A percentile compares a stretch with the other conserved stretches of the same genome.
Evolutionary conservation across 495 filamentous ascomycete genomes (phyloP).

Genomic region (Pseudotulostoma volvatum): DNA sequence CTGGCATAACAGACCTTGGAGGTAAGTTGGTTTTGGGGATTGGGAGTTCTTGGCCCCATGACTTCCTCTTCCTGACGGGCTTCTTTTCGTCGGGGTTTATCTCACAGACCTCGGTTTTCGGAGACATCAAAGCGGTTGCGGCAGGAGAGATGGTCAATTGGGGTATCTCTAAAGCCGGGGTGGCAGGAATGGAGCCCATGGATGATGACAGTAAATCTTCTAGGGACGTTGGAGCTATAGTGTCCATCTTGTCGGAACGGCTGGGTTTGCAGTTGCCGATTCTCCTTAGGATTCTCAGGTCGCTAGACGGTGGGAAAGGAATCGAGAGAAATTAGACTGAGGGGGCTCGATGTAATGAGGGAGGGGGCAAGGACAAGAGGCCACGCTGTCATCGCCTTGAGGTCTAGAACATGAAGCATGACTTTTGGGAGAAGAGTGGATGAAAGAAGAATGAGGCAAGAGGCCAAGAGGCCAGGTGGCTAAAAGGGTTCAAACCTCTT

Average conservation of each 20-base stretch:
- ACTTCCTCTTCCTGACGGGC: constrained; percentile 89
- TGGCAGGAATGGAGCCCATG: constrained; percentile 18
- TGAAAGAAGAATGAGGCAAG: constrained; percentile 1
- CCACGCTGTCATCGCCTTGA: constrained; percentile 3
- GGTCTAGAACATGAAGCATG: neutral
- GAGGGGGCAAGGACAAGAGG: neutral
- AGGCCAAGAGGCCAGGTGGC: constrained; percentile 23
- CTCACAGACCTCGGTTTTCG: constrained; percentile 8
- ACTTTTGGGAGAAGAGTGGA: constrained; percentile 1
- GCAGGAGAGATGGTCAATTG: constrained; percentile 35
- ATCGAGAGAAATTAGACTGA: constrained; percentile 2
- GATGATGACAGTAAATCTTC: constrained; percentile 20
- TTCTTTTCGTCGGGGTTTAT: constrained; percentile 46
- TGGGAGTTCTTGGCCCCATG: constrained; percentile 94
- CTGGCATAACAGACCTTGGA: constrained; percentile 49
- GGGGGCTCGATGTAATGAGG: neutral
- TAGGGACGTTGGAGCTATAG: constrained; percentile 13
- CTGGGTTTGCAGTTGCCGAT: neutral
- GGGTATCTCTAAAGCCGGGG: constrained; percentile 19
- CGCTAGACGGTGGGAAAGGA: neutral
- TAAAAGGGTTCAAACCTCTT: constrained; percentile 3
- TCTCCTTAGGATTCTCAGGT: no score
- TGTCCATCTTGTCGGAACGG: neutral
- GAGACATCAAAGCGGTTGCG: constrained; percentile 24
- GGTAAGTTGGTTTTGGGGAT: constrained; percentile 94